Base-by-base conservation (phyloP, 345 rosid genomes). In the Anastatica hierochuntica region DNA sequence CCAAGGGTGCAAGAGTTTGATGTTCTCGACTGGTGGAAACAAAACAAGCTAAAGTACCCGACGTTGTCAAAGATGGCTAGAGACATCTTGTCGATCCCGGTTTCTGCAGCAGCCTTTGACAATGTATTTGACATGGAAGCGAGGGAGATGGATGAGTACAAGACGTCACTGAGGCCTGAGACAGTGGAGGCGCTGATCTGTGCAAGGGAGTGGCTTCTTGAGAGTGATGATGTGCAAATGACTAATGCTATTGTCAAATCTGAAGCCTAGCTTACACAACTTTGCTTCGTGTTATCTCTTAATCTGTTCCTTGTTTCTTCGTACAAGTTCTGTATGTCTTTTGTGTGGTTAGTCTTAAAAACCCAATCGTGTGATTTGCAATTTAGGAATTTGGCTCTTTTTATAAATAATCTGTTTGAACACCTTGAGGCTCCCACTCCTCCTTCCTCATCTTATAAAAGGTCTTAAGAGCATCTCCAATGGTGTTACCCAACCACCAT, bases 1-100 rank as follows among this genome's bases (percentile, higher is more conserved):
- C 92, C 98, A 11, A 78, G 95, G 1, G 74, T 67, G 29, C 85
- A 74, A 14, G 98, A 87, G 61, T 82, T 90, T 33, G 83, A 87
- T 64, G 82, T 90, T 23, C 54, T 87, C 15, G 80, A 82, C 30
- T 90, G 98, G 98, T 90, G 97, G 95, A 86, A 84, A 68, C 74
- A 74, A 74, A 82, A 90, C 75, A 83, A 76, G 74, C 53, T 86
- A 53, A 83, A 86, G 75, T 86, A 70, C 56, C 97, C 97, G 0
- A 86, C 82, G 5, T 82, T 90, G 42, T 80, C 85, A 1, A 82
- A 79, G 70, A 90, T 90, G 96, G 92, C 96, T 45, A 77, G 96
- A 2, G 96, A 87, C 64, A 74, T 90, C 10, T 73, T 90, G 46
- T 67, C 83, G 0, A 62, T 86, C 21, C 83, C 81, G 1, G 88